A percentile compares a stretch with the other conserved stretches of the same genome.
phyloP scores from a whole-genome alignment of 139 green algal species.

The Haematococcus sp. region DNA sequence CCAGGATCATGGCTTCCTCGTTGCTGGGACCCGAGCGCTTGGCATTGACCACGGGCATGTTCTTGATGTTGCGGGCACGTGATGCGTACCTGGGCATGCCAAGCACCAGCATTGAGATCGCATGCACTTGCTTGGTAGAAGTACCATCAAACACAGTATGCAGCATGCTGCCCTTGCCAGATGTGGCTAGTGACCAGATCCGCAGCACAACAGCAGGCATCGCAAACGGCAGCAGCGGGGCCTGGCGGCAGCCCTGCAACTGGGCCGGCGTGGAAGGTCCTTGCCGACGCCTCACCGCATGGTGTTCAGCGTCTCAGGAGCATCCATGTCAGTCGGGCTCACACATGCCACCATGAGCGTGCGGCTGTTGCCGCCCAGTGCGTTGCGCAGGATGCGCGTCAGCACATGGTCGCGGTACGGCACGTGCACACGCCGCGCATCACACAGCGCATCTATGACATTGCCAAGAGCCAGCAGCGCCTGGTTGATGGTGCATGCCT shows the following conservation, averaged over 20 bases:
- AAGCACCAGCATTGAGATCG: not conserved
- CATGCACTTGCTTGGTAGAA: no score
- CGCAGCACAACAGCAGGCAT: no score
- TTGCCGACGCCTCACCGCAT: conserved; percentile 12
- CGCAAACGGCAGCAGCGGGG: no score
- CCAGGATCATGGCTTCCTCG: no score
- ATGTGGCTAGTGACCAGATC: no score
- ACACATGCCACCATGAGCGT: conserved; percentile 88
- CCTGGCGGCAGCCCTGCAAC: no score
- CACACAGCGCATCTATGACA: conserved; percentile 22
- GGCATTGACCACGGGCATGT: conserved; percentile 7
- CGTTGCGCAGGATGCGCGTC: conserved; percentile 42
- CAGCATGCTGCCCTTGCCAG: no score
- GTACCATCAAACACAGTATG: no score
- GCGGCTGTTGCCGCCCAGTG: conserved; percentile 69
- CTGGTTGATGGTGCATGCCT: conserved; percentile 39
- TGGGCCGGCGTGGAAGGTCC: no score
- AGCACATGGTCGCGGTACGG: conserved; percentile 51
- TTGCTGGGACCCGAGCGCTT: not conserved
- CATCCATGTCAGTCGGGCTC: conserved; percentile 62
- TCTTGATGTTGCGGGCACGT: conserved; percentile 2
- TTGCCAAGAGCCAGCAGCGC: conserved; percentile 43
- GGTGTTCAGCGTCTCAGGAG: conserved; percentile 75
- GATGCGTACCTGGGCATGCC: conserved; percentile 4
- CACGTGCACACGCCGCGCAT: conserved; percentile 24